These are phyloP conservation scores for Agrostemma githago DNA, from an alignment of 148 eudicot genomes.

Conservation along the genomic window DNA sequence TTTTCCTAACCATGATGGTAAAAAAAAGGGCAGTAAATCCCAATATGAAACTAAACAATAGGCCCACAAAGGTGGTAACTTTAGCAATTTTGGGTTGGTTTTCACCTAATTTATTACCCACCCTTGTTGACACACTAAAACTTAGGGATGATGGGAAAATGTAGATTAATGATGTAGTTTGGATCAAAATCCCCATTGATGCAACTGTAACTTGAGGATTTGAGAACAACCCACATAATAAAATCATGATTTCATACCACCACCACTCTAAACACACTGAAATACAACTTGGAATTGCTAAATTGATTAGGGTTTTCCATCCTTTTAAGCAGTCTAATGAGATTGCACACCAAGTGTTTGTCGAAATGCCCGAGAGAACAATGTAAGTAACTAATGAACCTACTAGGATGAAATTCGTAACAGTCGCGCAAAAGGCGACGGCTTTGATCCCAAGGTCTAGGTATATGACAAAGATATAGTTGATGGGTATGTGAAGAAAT, in stretches of 20 bases:
- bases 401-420: slow-evolving; percentile 55
- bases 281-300: slow-evolving; percentile 76
- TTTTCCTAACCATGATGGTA: slow-evolving; percentile 38
- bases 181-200: slow-evolving; percentile 74
- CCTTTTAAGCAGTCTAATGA: slow-evolving; percentile 41
- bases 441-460: slow-evolving; percentile 53
- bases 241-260: slow-evolving; percentile 88
- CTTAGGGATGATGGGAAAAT: slow-evolving; percentile 74
- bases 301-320: slow-evolving; percentile 41
- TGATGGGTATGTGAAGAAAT: slow-evolving; percentile 68
- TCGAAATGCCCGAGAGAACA: slow-evolving; percentile 36
- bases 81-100: slow-evolving; percentile 42
- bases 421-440: slow-evolving; percentile 50
- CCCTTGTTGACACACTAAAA: slow-evolving; percentile 61
- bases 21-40: slow-evolving; percentile 55
- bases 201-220: slow-evolving; percentile 56
- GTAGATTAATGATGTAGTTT: slow-evolving; percentile 66
- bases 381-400: slow-evolving; percentile 40
- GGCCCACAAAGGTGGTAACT: slow-evolving; percentile 53
- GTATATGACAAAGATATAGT: slow-evolving; percentile 45
- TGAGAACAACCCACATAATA: slow-evolving; percentile 51
- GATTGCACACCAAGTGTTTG: slow-evolving; percentile 56
- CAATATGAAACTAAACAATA: slow-evolving; percentile 41
- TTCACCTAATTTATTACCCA: slow-evolving; percentile 65
- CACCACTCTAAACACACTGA: slow-evolving; percentile 85